phyloP scores from a whole-genome alignment of 2,329 filamentous ascomycete genomes.

The Amylocarpus encephaloides region DNA sequence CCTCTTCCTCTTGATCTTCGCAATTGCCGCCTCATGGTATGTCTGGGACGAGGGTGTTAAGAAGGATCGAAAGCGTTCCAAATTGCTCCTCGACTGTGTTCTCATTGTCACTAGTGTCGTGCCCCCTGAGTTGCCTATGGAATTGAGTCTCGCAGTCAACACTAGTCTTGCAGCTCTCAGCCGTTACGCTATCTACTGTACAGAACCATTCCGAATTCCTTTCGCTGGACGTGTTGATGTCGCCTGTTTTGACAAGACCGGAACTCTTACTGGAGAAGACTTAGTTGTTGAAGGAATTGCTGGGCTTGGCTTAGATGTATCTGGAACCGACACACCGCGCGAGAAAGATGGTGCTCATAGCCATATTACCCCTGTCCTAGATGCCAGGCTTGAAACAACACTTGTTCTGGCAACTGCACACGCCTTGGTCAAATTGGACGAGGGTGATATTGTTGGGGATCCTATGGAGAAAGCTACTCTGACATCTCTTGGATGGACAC shows the following conservation, averaged over 20 bases:
- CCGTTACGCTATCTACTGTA: conserved; percentile 96
- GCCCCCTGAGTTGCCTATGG: conserved; percentile 97
- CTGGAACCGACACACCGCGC: conserved; percentile 55
- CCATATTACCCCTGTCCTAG: conserved; percentile 63
- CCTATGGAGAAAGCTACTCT: conserved; percentile 99
- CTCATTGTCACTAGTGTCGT: conserved; percentile 97
- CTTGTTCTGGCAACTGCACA: conserved; percentile 92
- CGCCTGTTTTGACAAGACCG: conserved; percentile 98
- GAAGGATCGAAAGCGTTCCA: conserved; percentile 93
- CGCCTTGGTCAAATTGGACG: conserved; percentile 90
- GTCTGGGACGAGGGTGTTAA: conserved; percentile 96
- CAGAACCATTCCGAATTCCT: conserved; percentile 96
- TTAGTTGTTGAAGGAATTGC: conserved; percentile 96
- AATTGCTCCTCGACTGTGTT: conserved; percentile 93
- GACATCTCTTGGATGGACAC: conserved; percentile 78
- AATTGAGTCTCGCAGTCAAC: conserved; percentile 93
- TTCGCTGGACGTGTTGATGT: conserved; percentile 93
- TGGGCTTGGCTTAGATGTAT: conserved; percentile 68
- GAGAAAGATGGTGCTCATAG: conserved; percentile 80
- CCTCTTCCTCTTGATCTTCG: conserved; percentile 91
- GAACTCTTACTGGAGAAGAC: conserved; percentile 92
- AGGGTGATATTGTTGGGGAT: conserved; percentile 94
- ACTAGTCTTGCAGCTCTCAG: conserved; percentile 91
- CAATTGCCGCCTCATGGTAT: conserved; percentile 96
- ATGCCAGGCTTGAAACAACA: conserved; percentile 74